Base-by-base conservation (phyloP, 805 yeast genomes). In the Kodamaea nitidulidarum region DNA sequence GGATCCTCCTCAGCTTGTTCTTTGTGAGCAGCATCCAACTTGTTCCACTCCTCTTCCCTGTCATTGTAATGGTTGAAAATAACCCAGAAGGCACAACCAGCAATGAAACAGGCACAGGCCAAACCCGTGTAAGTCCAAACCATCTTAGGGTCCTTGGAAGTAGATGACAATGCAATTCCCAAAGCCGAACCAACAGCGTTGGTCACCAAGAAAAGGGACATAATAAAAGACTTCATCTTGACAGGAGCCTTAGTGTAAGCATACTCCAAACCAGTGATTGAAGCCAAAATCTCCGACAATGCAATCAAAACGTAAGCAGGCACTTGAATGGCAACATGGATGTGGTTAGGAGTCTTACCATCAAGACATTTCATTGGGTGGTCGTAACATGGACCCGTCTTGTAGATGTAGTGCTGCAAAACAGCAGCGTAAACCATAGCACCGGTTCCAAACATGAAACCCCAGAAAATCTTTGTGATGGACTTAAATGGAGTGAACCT, bases 231-330 rank as follows among this genome's bases (percentile, higher is more conserved):
- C 59, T 77, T 78, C 84, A 79, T 78, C 36, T 73, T 63, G 7
- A 71, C 72, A 30, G 93, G 93, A 4, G 93, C 91, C 65, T 84
- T 81, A 18, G 88, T 79, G 65, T 82, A 85, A 14, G 95, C 95
- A 55, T 82, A 84, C 65, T 85, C 93, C 50, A 82, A 74, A 51
- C 91, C 93, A 15, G 93, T 84, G 51, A 84, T 76, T 38, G 85
- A 81, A 22, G 90, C 88, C 50, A 85, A 75, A 48, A 84, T 84
- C 61, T 85, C 95, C 12, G 88, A 77, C 39, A 82, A 56, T 9
- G 85, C 91, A 60, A 82, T 78, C 46, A 85, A 63, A 31, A 82
- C 72, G 60, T 84, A 85, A 3, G 88, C 83, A 12, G 83, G 83
- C n/a, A 67, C 68, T 64, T 84, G 90, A 44, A 78, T 67, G 47